phyloP scores from a whole-genome alignment of 176 grass and related monocot species.

The Bothriochloa decipiens region DNA sequence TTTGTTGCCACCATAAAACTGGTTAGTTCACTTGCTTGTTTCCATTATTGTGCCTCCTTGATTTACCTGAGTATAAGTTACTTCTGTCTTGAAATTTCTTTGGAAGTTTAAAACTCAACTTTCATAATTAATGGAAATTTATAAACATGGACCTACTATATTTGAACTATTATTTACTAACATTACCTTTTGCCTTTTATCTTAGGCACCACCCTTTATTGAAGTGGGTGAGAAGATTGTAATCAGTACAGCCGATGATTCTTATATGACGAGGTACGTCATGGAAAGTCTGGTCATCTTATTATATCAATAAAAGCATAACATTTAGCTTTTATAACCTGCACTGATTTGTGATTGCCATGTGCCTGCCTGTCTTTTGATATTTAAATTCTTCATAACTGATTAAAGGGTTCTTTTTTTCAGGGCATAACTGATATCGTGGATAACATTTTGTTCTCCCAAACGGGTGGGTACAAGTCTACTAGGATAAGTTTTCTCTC shows the following conservation, averaged over 20 bases:
- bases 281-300: neutral
- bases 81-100: neutral
- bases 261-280: constrained; percentile 77
- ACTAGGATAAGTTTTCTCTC: neutral
- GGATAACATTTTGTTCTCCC: neutral
- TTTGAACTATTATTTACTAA: constrained; percentile 20
- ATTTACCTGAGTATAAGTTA: neutral
- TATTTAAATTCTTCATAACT: neutral
- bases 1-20: neutral
- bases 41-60: neutral
- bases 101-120: too few relatives aligned
- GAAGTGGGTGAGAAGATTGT: constrained; percentile 82
- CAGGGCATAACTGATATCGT: constrained; percentile 41
- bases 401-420: neutral
- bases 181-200: constrained; percentile 25
- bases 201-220: constrained; percentile 82
- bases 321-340: neutral
- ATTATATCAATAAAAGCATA: neutral
- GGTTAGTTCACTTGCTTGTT: neutral
- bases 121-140: neutral
- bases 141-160: neutral
- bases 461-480: neutral
- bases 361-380: neutral
- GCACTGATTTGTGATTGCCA: neutral
- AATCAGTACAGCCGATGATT: constrained; percentile 84